Base-by-base conservation (phyloP, 208 protist genomes). In the Crithidia brevicula region DNA sequence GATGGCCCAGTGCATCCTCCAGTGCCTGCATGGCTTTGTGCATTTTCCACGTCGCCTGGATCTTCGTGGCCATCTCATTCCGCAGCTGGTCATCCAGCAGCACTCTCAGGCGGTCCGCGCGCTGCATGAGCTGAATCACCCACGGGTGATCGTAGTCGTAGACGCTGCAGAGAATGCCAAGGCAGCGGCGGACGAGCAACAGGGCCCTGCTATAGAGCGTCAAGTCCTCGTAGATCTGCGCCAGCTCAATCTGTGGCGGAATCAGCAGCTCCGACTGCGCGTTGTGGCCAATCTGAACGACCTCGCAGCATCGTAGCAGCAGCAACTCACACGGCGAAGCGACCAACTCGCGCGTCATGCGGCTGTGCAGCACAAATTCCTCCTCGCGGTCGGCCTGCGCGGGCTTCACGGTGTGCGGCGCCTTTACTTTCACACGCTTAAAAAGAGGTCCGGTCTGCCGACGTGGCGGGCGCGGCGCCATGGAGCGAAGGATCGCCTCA, bases 101-200 rank as follows among this genome's bases (percentile, higher is more conserved):
- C 31, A 28, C 63, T 23, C 80, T 74, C 25, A 95, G 73, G 27
- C 79, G 74, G 64, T 85, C 78, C 3, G 74, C 74, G 20, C 83
- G 89, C 33, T 79, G 69, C 47, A 76, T 73, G 33, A 95, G 86
- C 56, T 91, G 76, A 40, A 93, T 68, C 30, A 95, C 83, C 81
- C 85, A 91, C 49, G 87, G 86, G 50, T 95, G 87, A 58, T 95
- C 89, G 71, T 95, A 93, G 72, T 93, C 89, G 74, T 86, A 95
- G 46, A 89, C 86, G 64, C 79, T 87, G 74, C 81, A 93, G 18
- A 95, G 63, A 62, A 91, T 93, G 51, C 89, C 89, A 30, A 93
- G 74, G 61, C 89, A 95, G 45, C 86, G 86, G 38, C 87, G 89
- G 33, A 95, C 81, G 2, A 95, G 72, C 53, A 95, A 77, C 45